phyloP scores from a whole-genome alignment of 1,139 yeast species.

The Pichia sp. region DNA sequence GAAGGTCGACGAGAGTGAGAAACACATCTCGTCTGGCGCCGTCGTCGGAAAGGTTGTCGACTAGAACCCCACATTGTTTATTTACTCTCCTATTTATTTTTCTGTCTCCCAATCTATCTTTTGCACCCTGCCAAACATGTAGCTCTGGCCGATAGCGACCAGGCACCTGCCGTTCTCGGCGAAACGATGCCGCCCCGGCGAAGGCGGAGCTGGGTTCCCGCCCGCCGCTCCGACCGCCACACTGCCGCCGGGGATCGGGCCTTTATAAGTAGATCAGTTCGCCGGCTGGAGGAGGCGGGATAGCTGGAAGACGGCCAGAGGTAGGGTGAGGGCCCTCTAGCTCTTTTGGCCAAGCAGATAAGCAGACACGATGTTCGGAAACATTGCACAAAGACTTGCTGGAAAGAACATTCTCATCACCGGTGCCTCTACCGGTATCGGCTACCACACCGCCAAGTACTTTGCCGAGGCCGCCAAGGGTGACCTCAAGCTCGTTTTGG shows the following conservation, averaged over 20 bases:
- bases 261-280: background rate
- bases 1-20: slow-evolving; percentile 44
- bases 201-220: slow-evolving; percentile 12
- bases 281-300: background rate
- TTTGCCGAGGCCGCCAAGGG: slow-evolving; percentile 44
- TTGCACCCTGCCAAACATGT: background rate
- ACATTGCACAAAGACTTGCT: slow-evolving; percentile 56
- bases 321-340: background rate
- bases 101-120: background rate
- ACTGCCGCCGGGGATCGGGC: background rate
- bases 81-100: slow-evolving; percentile 1
- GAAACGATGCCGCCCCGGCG: background rate
- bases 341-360: background rate
- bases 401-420: slow-evolving; percentile 35
- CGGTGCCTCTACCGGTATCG: slow-evolving; percentile 41
- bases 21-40: slow-evolving; percentile 44
- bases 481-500: slow-evolving; percentile 40
- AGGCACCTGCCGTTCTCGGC: background rate
- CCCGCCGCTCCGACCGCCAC: background rate
- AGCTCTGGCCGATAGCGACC: background rate
- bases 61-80: background rate
- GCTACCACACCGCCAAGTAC: slow-evolving; percentile 33
- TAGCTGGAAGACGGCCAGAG: background rate
- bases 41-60: slow-evolving; percentile 45
- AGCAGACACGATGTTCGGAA: slow-evolving; percentile 40